Conservation (phyloP, 2,329 filamentous ascomycete genomes). For the Amesomyces nigricolor region DNA sequence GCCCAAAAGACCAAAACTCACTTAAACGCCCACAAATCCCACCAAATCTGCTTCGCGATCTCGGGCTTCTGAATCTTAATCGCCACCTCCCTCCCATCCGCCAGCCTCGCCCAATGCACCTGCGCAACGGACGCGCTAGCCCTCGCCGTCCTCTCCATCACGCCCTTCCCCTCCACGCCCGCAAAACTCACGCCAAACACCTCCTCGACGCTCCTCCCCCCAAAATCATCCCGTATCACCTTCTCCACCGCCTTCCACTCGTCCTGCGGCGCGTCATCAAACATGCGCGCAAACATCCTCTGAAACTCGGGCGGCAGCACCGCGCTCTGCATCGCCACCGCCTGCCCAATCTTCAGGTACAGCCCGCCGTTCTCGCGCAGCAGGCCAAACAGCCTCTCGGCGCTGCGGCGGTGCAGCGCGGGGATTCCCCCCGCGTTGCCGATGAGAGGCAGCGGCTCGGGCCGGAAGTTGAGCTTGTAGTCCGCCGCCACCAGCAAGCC, state of each 20-base stretch:
- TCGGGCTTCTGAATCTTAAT: constrained; percentile 96
- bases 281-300: constrained; percentile 94
- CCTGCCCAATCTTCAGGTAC: constrained; percentile 97
- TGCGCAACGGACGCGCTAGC: constrained; percentile 91
- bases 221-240: constrained; percentile 86
- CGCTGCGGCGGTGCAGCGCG: constrained; percentile 77
- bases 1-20: constrained; percentile 35
- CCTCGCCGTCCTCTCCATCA: constrained; percentile 56
- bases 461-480: constrained; percentile 94
- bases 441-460: constrained; percentile 55
- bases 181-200: constrained; percentile 86
- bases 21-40: constrained; percentile 96
- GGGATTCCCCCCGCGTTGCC: constrained; percentile 55
- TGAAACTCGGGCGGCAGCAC: constrained; percentile 92
- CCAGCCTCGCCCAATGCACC: constrained; percentile 86
- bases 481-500: constrained; percentile 79
- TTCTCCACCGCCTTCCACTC: constrained; percentile 77
- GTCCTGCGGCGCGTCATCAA: constrained; percentile 95
- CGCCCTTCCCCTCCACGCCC: constrained; percentile 60
- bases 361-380: constrained; percentile 83
- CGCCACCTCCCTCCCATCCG: constrained; percentile 85
- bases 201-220: constrained; percentile 73
- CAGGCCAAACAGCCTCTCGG: constrained; percentile 74
- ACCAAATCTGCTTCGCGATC: constrained; percentile 83
- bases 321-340: constrained; percentile 96